Percentiles rank a stretch among this genome's conserved stretches.
Conservation (phyloP, 2,329 filamentous ascomycete species). For the Nigrospora oryzae region DNA sequence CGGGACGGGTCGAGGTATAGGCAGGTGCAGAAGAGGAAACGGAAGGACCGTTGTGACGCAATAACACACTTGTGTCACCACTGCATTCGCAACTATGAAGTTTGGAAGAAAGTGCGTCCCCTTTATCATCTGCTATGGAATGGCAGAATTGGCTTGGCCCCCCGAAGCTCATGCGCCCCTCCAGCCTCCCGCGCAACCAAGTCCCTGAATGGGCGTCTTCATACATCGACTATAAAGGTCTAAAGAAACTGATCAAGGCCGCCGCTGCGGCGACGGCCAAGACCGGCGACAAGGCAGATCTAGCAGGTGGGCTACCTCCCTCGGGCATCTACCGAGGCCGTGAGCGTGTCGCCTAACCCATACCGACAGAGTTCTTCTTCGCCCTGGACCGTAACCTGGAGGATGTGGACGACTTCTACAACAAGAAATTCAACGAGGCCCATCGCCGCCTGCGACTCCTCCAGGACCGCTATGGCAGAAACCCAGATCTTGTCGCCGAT, state of each 20-base stretch:
- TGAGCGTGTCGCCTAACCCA: constrained; percentile 26
- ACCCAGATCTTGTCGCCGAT: constrained; percentile 58
- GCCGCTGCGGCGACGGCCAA: constrained; percentile 53
- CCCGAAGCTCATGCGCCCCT: constrained; percentile 8
- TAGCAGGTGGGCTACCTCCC: constrained; percentile 65
- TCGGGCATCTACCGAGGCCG: constrained; percentile 22
- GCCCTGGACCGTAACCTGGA: constrained; percentile 94
- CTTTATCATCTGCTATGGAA: constrained; percentile 8
- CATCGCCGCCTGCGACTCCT: constrained; percentile 77
- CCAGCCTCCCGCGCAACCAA: constrained; percentile 67
- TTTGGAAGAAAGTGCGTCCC: constrained; percentile 50
- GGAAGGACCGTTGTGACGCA: neutral
- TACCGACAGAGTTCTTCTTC: constrained; percentile 80
- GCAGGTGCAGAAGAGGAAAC: too few species aligned
- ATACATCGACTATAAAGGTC: constrained; percentile 83
- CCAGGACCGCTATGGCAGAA: constrained; percentile 77
- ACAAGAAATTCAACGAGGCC: constrained; percentile 84
- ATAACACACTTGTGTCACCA: neutral
- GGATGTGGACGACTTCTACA: constrained; percentile 94
- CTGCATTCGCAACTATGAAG: constrained; percentile 38
- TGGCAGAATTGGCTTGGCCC: neutral
- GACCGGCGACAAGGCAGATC: constrained; percentile 68
- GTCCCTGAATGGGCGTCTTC: constrained; percentile 78
- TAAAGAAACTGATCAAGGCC: constrained; percentile 93
- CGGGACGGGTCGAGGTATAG: too few species aligned